Evolutionary conservation across 2,329 filamentous ascomycete species (phyloP), one percentile per base, ranked within the genome.

Genomic region (Cercospora sp.): DNA sequence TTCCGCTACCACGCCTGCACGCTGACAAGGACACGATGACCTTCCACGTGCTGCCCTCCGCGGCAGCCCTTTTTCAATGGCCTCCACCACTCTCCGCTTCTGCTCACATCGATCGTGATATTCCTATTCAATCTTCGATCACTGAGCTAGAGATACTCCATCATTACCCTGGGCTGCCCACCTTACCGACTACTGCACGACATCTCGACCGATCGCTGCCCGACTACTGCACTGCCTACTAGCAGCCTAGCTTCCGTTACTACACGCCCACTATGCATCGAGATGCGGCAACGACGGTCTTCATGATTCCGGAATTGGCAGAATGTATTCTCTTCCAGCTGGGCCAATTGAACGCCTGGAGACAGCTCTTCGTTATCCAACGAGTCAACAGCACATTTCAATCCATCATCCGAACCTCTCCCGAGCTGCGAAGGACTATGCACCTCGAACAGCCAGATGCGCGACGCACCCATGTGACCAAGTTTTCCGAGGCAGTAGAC

Each of bases 261-360:
- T 57, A 61, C 9, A 3, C 7, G 18, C 30, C 58, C 33, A 67
- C 20, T 42, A 68, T 68, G 67, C 59, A 66, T 55, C 67, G 59
- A 59, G 60, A 64, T n/a, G 70, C 67, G 12, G 39, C 69, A 0
- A 64, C 64, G 7, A 62, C 64, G 5, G 70, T 72, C n/a, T 68
- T 72, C 36, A 63, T 64, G 51, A 69, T 71, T 3, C 70, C 71
- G 12, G 71, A 73, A 60, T 55, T 73, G n/a, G 66, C 70, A 53
- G 71, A 73, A 42, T 61, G 63, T 30, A 70, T 73, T 28, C 67
- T 73, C 7, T 59, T 69, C 28, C 69, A 73, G 20, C 64, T 71
- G 33, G 68, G 68, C 65, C 62, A 65, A 20, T 42, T 66, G 16
- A 66, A 70, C 31, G 53, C 59, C 10, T 73, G 71, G 71, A 69